Base-by-base conservation (phyloP, 2,329 filamentous ascomycete genomes). In the Monosporascus sp. region DNA sequence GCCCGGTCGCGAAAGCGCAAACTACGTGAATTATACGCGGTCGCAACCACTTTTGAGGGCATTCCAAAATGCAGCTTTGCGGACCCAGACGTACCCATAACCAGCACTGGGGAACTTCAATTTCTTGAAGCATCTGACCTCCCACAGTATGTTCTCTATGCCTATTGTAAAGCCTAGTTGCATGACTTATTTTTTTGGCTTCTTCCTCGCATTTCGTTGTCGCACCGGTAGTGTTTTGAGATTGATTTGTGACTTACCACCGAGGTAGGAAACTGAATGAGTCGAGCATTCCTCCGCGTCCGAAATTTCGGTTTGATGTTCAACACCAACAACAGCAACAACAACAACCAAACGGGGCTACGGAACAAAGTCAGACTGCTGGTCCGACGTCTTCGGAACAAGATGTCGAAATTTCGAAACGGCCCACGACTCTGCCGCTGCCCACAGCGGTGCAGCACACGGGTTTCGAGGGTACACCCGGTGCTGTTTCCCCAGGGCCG, bases 1-100 rank as follows among this genome's bases (percentile, higher is more conserved):
- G 83, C 88, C 79, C 81, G 80, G 74, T 90, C 88, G 80, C 88
- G 89, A 74, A 94, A 95, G 83, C 86, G 90, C 73, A 95, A 95
- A 80, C 81, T 96, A 70, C 87, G 87, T 71, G 88, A 94, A 77
- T 82, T 96, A 65, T 96, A 88, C 78, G 80, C 82, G 64, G 83
- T 89, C 80, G 86, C 89, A 78, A 88, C 87, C 71, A 84, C 86
- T 72, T 74, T 79, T 67, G 78, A 84, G 72, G 74, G 76, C 70
- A 76, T 85, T 64, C 81, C 82, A 65, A 79, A 81, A 68, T 74
- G 78, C 71, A 75, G 77, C 70, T 77, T 82, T 68, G 75, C 76
- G 64, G 78, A 80, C 60, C 72, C 74, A 61, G 81, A 85, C 77
- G 78, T 78, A 75, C 77, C 75, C 54, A 73, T 78, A 55, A 69